Evolutionary conservation across 2,329 filamentous ascomycete species (phyloP).

Genomic region (Calonectria henricotiae): DNA sequence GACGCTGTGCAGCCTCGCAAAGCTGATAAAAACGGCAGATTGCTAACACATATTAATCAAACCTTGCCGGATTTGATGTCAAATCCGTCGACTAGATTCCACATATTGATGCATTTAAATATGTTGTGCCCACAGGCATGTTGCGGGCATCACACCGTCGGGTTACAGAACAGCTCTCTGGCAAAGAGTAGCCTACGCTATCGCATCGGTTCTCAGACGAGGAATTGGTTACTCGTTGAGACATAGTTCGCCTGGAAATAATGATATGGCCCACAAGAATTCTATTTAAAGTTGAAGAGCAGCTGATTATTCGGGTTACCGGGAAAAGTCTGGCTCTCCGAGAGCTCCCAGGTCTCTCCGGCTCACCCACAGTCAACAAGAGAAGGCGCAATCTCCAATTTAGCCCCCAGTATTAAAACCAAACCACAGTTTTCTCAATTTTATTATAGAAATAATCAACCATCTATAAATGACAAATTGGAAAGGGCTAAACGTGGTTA

Average conservation of each 20-base stretch:
- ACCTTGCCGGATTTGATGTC: neutral
- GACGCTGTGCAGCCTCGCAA: neutral
- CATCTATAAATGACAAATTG: too few species aligned
- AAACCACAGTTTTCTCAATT: neutral
- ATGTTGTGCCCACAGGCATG: conserved; percentile 8
- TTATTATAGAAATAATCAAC: neutral
- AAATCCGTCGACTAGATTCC: neutral
- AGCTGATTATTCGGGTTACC: neutral
- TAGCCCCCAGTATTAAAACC: neutral
- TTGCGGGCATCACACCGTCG: conserved; percentile 1
- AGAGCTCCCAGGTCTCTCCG: conserved; percentile 1
- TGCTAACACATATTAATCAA: neutral
- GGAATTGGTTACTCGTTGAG: neutral
- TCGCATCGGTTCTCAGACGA: neutral
- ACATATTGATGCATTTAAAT: neutral
- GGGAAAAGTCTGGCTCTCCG: neutral
- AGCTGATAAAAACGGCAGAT: neutral
- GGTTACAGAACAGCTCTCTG: neutral
- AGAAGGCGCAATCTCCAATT: neutral
- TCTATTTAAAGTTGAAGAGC: neutral
- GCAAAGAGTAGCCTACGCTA: neutral
- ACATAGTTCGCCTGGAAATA: neutral
- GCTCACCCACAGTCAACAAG: neutral
- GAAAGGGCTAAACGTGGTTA: neutral
- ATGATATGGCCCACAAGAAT: conserved; percentile 11